phyloP scores from a whole-genome alignment of 371 early-diverging fungal genomes.

The Apophysomyces elegans region DNA sequence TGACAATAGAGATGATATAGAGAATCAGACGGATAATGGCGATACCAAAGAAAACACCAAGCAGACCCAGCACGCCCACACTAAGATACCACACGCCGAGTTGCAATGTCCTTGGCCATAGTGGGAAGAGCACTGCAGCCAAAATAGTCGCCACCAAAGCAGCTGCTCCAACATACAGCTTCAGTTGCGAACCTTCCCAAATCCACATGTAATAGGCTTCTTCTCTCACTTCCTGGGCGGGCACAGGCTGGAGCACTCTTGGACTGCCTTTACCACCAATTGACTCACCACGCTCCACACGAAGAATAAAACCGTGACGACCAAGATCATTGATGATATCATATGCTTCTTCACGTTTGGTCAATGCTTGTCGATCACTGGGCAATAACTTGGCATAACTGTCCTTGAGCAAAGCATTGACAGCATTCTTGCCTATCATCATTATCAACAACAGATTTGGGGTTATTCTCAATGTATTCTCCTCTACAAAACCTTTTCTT shows the following conservation, averaged over 20 bases:
- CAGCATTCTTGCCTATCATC: constrained; percentile 78
- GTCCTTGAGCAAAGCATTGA: constrained; percentile 83
- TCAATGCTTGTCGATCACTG: constrained; percentile 53
- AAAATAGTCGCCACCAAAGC: constrained; percentile 80
- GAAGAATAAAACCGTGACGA: constrained; percentile 70
- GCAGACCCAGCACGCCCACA: constrained; percentile 82
- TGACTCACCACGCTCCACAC: constrained; percentile 70
- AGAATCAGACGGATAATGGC: constrained; percentile 91
- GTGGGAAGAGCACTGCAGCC: constrained; percentile 96
- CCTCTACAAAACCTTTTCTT: neutral
- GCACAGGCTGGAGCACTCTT: constrained; percentile 61
- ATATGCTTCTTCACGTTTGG: constrained; percentile 68
- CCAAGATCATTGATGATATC: constrained; percentile 74
- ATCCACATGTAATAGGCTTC: constrained; percentile 96
- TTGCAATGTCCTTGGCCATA: constrained; percentile 93
- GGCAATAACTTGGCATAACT: constrained; percentile 60
- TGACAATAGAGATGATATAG: constrained; percentile 79
- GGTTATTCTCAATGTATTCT: neutral
- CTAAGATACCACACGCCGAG: constrained; percentile 92
- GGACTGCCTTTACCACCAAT: constrained; percentile 55
- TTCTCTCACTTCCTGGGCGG: constrained; percentile 74
- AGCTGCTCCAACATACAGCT: constrained; percentile 76
- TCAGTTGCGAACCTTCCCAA: constrained; percentile 88
- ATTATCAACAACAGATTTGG: neutral
- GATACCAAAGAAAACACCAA: constrained; percentile 91